phyloP scores from a whole-genome alignment of 495 filamentous ascomycete genomes.

The Daldinia vernicosa region DNA sequence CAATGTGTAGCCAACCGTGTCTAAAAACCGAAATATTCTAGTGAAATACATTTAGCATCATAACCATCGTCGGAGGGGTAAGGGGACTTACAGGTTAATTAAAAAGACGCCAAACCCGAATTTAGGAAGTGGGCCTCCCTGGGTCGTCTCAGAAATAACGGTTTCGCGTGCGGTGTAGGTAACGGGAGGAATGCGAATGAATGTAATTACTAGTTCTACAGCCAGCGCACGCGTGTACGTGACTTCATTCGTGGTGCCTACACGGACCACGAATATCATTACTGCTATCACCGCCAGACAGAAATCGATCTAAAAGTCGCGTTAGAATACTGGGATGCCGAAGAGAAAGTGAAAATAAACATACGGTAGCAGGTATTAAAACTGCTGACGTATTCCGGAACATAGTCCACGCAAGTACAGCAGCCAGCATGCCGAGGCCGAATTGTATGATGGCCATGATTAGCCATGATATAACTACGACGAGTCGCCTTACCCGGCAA shows the following conservation, averaged over 20 bases:
- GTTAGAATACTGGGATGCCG: slow-evolving; percentile 12
- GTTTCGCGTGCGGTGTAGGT: slow-evolving; percentile 47
- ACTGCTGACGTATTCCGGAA: slow-evolving; percentile 37
- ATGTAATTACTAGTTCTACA: slow-evolving; percentile 41
- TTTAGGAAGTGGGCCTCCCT: slow-evolving; percentile 37
- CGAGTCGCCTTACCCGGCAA: slow-evolving; percentile 41
- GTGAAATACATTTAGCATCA: slow-evolving; percentile 5
- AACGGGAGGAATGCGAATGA: slow-evolving; percentile 46
- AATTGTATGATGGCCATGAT: slow-evolving; percentile 48
- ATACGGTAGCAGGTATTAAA: slow-evolving; percentile 45
- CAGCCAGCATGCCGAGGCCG: slow-evolving; percentile 44
- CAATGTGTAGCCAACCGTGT: slow-evolving; percentile 43
- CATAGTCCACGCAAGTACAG: slow-evolving; percentile 46
- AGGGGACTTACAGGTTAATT: slow-evolving; percentile 45
- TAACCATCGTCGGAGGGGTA: not conserved
- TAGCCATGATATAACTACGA: slow-evolving; percentile 43
- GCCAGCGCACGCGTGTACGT: slow-evolving; percentile 44
- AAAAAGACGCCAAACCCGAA: slow-evolving; percentile 47
- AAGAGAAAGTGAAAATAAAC: slow-evolving; percentile 8
- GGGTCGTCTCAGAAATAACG: slow-evolving; percentile 30
- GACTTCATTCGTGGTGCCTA: slow-evolving; percentile 41
- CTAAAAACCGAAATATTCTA: slow-evolving; percentile 45
- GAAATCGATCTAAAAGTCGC: slow-evolving; percentile 44
- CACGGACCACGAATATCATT: slow-evolving; percentile 40
- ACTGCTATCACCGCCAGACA: slow-evolving; percentile 44